Percentiles rank a stretch among this genome's conserved stretches.
Conservation (phyloP, 192 early-diverging fungal species). For the Umbelopsis sp. region DNA sequence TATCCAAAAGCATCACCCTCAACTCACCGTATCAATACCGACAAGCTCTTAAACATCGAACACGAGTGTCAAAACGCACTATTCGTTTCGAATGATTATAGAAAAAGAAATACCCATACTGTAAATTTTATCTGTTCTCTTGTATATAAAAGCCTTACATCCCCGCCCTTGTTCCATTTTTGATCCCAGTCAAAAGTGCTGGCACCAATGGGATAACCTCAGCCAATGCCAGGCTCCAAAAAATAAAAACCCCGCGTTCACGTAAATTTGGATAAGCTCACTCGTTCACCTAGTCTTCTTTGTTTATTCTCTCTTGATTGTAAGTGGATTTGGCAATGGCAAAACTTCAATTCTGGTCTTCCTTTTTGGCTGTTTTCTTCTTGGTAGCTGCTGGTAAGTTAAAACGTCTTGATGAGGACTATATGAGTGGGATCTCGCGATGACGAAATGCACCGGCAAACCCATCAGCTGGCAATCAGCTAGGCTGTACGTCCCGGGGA, state of each 20-base stretch:
- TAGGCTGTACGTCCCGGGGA: too few species aligned
- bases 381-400: slow-evolving; percentile 9
- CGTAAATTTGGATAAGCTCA: neutral
- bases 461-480: too few species aligned
- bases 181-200: neutral
- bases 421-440: too few species aligned
- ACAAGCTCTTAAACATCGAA: slow-evolving; percentile 8
- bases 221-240: neutral
- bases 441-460: too few species aligned
- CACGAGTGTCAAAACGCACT: slow-evolving; percentile 2
- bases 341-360: slow-evolving; percentile 16
- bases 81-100: neutral
- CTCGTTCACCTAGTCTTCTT: neutral
- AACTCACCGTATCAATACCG: slow-evolving; percentile 11
- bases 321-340: slow-evolving; percentile 13
- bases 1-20: slow-evolving; percentile 4
- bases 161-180: neutral
- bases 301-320: neutral
- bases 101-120: neutral
- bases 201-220: slow-evolving; percentile 13
- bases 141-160: neutral
- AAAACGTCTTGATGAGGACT: neutral
- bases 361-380: slow-evolving; percentile 9
- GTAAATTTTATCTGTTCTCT: neutral
- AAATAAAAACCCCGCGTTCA: slow-evolving; percentile 1